These are phyloP conservation scores for Graphilbum sp. DNA, from an alignment of 2,329 filamentous ascomycete species.

Conservation along the genomic window DNA sequence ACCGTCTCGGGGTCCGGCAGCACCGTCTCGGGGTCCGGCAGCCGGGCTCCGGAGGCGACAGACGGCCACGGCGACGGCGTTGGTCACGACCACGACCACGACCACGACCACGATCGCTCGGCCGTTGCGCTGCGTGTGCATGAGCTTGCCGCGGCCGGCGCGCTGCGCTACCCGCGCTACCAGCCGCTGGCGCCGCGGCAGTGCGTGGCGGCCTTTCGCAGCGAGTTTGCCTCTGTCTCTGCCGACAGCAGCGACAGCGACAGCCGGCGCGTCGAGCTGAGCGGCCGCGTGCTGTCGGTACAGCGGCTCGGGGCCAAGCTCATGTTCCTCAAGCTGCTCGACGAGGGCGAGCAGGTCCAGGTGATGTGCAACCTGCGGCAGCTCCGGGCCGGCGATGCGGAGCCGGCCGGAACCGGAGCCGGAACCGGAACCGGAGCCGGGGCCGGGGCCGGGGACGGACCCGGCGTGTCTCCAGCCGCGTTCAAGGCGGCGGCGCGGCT, in stretches of 20 bases:
- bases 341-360: conserved; percentile 59
- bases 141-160: conserved; percentile 32
- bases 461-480: conserved; percentile 17
- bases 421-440: neutral
- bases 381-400: conserved; percentile 12
- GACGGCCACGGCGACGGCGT: too few species aligned
- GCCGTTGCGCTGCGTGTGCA: conserved; percentile 23
- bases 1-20: too few species aligned
- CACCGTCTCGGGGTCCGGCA: too few species aligned
- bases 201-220: conserved; percentile 5
- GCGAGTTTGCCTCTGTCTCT: neutral
- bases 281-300: conserved; percentile 56
- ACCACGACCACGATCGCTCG: too few species aligned
- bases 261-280: conserved; percentile 7
- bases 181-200: conserved; percentile 1
- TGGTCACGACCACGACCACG: too few species aligned
- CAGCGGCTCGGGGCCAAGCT: conserved; percentile 62
- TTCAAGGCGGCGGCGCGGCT: conserved; percentile 48
- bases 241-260: neutral
- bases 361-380: conserved; percentile 54
- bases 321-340: conserved; percentile 66
- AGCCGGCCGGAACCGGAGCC: conserved; percentile 6
- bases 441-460: neutral
- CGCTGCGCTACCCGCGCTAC: conserved; percentile 38
- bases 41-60: too few species aligned